Evolutionary conservation across 257 asterid species (phyloP), one percentile per base, ranked within the genome.

Genomic region (Gentiana macrophylla): DNA sequence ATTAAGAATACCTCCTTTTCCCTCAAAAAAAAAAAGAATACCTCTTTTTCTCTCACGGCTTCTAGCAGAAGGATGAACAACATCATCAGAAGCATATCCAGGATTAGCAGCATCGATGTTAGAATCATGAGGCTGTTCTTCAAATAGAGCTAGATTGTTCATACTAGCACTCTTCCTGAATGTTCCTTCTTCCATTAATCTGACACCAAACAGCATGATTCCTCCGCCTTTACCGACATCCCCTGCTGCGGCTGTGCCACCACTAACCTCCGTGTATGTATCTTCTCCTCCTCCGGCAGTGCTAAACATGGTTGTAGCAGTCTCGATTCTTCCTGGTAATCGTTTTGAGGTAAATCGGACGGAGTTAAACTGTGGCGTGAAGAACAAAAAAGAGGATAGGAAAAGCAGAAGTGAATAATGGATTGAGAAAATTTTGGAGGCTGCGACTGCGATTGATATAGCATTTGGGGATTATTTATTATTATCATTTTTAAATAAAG

Each of bases 171-270:
- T 76, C 72, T 92, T 92, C 70, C 97, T 77, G 50, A 88, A 85
- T 57, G 83, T 72, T 41, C 59, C 50, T 9, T 64, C 79, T 58
- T 87, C 97, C 83, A 83, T 64, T 12, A 92, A 80, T 59, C 93
- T 79, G 32, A 92, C 98, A 5, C 98, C 98, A 54, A 92, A 92
- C 52, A 92, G 77, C 98, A 92, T 88, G 79, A 92, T 81, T 34
- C 97, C 93, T 52, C 69, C 68, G 3, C 68, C 69, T 0, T 70
- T 72, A 2, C 59, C 57, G 0, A 35, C 55, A 7, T 34, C 52
- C 1, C 9, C 32, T 47, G 49, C 50, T 6, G 61, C 41, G 46
- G 47, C 50, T 2, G 55, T 68, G 32, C 57, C 65, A 37, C 6
- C 46, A 44, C 35, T 32, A 57, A 66, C 49, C 62, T 77, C 93